Evolutionary conservation across 164 flowering plant genomes (phyloP), one percentile per base, ranked within the genome.

Genomic region (Sextonia rubra): DNA sequence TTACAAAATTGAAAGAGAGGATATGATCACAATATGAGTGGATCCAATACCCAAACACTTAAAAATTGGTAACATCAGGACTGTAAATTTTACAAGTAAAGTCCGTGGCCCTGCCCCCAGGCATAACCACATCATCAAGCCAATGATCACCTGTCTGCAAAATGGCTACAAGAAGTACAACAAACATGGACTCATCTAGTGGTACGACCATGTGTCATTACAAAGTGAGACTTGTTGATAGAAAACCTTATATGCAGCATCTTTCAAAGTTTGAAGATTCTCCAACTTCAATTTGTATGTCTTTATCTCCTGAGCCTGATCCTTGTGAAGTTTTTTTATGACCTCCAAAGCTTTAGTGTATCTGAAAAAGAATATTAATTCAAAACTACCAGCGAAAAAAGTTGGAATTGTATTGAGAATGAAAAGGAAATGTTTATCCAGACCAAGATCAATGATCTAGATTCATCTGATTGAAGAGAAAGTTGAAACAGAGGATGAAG

Each of bases 281-380:
- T 93, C 99, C 80, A 95, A 73, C 81, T 93, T 93, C 81, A 93
- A 86, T 82, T 88, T 93, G 71, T 85, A 90, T n/a, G 90, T 78
- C 83, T 93, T 95, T 78, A 95, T 95, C 76, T 95, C 99, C 71
- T 89, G 98, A 71, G 88, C 89, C 80, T 95, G 97, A 71, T 95
- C 99, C 86, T 95, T 95, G 86, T 95, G 98, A 81, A 95, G 98
- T 78, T 93, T 95, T 75, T 95, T 95, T 29, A 95, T 95, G 72
- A 93, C 97, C 83, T 95, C 99, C 82, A 95, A 84, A 18, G 99
- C 99, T 79, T 91, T 95, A 52, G 99, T 95, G 75, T 93, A 95
- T 75, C 99, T 95, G 78, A 63, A 24, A 75, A 63, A 18, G 18
- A 47, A 7, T 11, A 37, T 44, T 15, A 47, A 32, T 30, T 1